Evolutionary conservation across 805 yeast genomes (phyloP).

Genomic region (Ogataea naganishii): DNA sequence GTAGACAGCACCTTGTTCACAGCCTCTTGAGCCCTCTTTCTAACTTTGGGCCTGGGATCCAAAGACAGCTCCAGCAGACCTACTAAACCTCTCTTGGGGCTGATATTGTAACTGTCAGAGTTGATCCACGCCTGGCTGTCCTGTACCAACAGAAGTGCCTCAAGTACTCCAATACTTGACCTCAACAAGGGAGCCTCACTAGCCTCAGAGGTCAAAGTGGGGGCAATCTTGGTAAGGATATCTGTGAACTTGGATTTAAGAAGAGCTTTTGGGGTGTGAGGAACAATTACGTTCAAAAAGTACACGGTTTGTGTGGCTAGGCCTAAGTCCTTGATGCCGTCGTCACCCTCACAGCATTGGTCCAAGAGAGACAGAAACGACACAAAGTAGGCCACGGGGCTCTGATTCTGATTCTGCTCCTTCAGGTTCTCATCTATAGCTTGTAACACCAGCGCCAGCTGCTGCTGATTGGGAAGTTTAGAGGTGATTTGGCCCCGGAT

Average conservation of each 20-base stretch:
- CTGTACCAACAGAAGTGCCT: conserved; percentile 70
- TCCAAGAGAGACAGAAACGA: conserved; percentile 77
- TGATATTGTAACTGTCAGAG: conserved; percentile 35
- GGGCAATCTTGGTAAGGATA: conserved; percentile 72
- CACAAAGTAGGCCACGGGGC: conserved; percentile 78
- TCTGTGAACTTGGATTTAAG: conserved; percentile 69
- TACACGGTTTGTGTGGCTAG: conserved; percentile 75
- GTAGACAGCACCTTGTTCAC: conserved; percentile 51
- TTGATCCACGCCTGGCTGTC: conserved; percentile 73
- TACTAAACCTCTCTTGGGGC: conserved; percentile 76
- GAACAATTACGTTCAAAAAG: conserved; percentile 71
- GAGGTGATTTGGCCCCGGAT: conserved; percentile 67
- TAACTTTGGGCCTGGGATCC: conserved; percentile 89
- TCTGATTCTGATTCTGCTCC: conserved; percentile 50
- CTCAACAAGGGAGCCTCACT: conserved; percentile 76
- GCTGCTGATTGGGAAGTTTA: conserved; percentile 82
- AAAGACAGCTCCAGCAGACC: conserved; percentile 72
- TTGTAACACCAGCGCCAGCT: conserved; percentile 69
- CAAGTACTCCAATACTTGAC: conserved; percentile 81
- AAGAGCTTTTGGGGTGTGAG: conserved; percentile 60
- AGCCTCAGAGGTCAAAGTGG: conserved; percentile 58
- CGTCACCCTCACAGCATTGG: conserved; percentile 50
- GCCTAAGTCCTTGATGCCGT: conserved; percentile 44
- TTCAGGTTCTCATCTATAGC: conserved; percentile 87
- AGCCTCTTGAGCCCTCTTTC: conserved; percentile 92